These are phyloP conservation scores for Colletotrichum camelliae DNA, from an alignment of 2,329 filamentous ascomycete genomes.

Conservation along the genomic window DNA sequence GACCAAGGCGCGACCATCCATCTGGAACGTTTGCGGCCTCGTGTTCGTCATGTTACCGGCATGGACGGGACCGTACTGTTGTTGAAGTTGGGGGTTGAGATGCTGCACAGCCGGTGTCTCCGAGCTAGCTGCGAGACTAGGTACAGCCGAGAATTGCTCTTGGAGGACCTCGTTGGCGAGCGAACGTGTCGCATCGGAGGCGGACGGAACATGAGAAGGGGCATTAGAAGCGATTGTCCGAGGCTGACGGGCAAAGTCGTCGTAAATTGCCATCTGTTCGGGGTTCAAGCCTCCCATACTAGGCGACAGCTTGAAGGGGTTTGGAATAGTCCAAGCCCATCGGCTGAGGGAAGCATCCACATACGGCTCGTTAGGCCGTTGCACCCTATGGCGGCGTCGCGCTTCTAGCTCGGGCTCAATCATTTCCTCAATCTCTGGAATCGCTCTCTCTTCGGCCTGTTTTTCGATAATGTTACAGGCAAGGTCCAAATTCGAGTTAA, in stretches of 20 bases:
- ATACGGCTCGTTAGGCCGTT: constrained; percentile 83
- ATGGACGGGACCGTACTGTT: constrained; percentile 61
- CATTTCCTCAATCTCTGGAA: constrained; percentile 94
- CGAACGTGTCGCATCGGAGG: constrained; percentile 65
- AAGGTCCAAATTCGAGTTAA: constrained; percentile 95
- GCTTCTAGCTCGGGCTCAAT: constrained; percentile 81
- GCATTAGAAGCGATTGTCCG: constrained; percentile 64
- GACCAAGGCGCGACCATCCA: constrained; percentile 58
- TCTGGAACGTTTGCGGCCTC: constrained; percentile 49
- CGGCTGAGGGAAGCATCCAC: constrained; percentile 82
- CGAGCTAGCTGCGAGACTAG: constrained; percentile 62
- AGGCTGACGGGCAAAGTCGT: constrained; percentile 90
- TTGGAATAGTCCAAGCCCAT: constrained; percentile 93
- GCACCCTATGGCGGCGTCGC: constrained; percentile 76
- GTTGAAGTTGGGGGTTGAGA: constrained; percentile 56
- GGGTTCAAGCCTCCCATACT: constrained; percentile 75
- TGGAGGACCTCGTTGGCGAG: constrained; percentile 69
- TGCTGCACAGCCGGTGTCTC: constrained; percentile 62
- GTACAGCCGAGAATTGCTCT: constrained; percentile 64
- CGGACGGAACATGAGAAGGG: constrained; percentile 59
- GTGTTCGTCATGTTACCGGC: constrained; percentile 51
- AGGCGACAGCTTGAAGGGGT: constrained; percentile 87
- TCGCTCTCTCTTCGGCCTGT: constrained; percentile 89
- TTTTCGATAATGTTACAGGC: constrained; percentile 95
- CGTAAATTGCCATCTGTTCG: constrained; percentile 94